These are phyloP conservation scores for Venturia effusa DNA, from an alignment of 2,329 filamentous ascomycete genomes.

Conservation along the genomic window DNA sequence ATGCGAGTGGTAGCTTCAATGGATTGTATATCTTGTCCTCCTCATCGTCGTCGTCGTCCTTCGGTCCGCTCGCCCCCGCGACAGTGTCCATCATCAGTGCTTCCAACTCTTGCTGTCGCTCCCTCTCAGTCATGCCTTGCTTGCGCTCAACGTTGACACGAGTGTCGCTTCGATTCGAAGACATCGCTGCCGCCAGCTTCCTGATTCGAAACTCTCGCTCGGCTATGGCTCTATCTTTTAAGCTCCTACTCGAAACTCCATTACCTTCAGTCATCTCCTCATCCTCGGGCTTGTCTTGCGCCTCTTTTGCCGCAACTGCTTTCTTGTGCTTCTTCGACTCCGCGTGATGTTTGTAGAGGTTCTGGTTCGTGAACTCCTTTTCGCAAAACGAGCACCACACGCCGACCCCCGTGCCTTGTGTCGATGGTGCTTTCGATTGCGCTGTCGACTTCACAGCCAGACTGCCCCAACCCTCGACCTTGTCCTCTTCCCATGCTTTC, in stretches of 20 bases:
- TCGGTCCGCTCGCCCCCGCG: conserved; percentile 15
- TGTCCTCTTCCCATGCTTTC: conserved; percentile 67
- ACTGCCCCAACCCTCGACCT: conserved; percentile 66
- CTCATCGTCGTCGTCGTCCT: conserved; percentile 38
- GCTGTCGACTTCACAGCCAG: conserved; percentile 20
- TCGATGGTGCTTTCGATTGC: conserved; percentile 31
- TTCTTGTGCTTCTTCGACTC: conserved; percentile 88
- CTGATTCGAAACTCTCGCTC: conserved; percentile 78
- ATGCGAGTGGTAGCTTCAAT: conserved; percentile 85
- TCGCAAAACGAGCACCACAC: conserved; percentile 88
- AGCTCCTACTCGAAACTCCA: conserved; percentile 23
- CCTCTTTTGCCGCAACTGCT: conserved; percentile 50
- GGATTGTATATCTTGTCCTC: conserved; percentile 95
- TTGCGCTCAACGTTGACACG: conserved; percentile 91
- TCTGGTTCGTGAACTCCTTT: conserved; percentile 91
- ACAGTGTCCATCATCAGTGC: conserved; percentile 59
- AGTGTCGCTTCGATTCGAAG: conserved; percentile 78
- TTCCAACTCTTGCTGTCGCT: conserved; percentile 87
- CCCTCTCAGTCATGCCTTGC: conserved; percentile 93
- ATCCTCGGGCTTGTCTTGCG: conserved; percentile 23
- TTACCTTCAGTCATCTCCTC: conserved; percentile 11
- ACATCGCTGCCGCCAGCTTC: conserved; percentile 70
- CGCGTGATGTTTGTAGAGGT: conserved; percentile 84
- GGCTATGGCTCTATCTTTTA: conserved; percentile 86
- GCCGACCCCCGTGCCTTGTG: conserved; percentile 52